Evolutionary conservation across 768 basidiomycete species (phyloP), one percentile per base, ranked within the genome.

Genomic region (Termitomyces sp.): DNA sequence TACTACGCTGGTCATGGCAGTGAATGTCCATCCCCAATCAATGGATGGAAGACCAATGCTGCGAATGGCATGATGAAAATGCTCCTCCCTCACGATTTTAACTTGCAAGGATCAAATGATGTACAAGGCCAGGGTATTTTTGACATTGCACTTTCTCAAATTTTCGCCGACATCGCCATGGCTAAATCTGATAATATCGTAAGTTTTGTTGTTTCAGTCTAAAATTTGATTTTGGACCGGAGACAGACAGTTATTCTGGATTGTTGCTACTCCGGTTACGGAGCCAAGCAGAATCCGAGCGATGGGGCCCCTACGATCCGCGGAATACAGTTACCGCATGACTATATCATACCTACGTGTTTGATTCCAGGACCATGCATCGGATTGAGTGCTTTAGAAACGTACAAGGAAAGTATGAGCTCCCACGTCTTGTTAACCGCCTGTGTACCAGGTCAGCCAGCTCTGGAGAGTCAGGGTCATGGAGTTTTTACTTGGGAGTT

Each of bases 1-100:
- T 62, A 59, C 20, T 62, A 55, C 22, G 61, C 61, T 28, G 61
- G 58, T 39, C 61, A 55, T 51, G 54, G 58, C n/a, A 16, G 42
- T 31, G 42, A 57, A n/a, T 26, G 16, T 16, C 20, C 12, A n/a
- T 5, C 49, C 20, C 29, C 22, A 31, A 41, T n/a, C 4, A 0
- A n/a, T 26, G 5, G 22, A 39, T 54, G 54, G 57, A 8, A 33
- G 9, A 49, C 34, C 20, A 55, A 13, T 33, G 7, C 20, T 5
- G 31, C 28, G 24, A 50, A 52, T 42, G 39, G 44, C n/a, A 37
- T 28, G 45, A 28, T 28, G 4, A 15, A 61, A 39, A 59, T 61
- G 36, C 20, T 61, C 22, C 54, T 54, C 18, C 60, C 60, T 28
- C 33, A 31, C n/a, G 48, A 62, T 51, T 56, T 60, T 6, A 29